A percentile compares a stretch with the other conserved stretches of the same genome.
Conservation (phyloP, 306 rosid species). For the Vachellia collinsii region DNA sequence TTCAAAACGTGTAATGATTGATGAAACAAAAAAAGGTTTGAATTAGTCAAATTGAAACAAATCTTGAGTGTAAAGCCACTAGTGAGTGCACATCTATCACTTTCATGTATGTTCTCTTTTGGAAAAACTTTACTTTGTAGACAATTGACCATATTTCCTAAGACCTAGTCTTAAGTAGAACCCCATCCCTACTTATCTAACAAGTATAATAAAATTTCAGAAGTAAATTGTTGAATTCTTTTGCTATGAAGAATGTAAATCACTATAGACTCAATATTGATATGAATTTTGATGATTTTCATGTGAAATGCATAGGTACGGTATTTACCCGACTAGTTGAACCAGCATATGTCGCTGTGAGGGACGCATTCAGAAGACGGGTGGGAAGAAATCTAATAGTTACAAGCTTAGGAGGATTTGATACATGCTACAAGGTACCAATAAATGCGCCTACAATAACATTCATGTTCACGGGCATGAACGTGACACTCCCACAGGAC, state of each 20-base stretch:
- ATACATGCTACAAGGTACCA: conserved; percentile 79
- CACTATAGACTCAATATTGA: too few relatives aligned
- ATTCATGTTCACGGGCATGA: conserved; percentile 85
- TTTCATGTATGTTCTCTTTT: not conserved
- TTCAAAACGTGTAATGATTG: conserved; percentile 1
- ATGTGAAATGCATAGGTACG: conserved; percentile 56
- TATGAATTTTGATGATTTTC: not conserved
- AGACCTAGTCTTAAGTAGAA: not conserved
- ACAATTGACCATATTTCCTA: not conserved
- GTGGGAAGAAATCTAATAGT: conserved; percentile 46
- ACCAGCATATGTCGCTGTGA: conserved; percentile 70
- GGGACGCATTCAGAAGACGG: conserved; percentile 76
- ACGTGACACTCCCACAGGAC: conserved; percentile 78
- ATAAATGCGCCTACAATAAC: conserved; percentile 75
- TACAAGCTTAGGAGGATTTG: conserved; percentile 84
- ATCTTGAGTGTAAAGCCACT: not conserved
- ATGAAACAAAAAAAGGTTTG: not conserved
- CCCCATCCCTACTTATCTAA: not conserved
- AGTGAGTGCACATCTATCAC: conserved; percentile 21
- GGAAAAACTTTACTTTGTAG: not conserved
- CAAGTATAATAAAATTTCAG: not conserved
- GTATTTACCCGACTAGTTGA: conserved; percentile 79
- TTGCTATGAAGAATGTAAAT: too few relatives aligned
- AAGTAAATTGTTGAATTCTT: not conserved
- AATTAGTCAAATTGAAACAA: conserved; percentile 24